These are phyloP conservation scores for Malassezia cuniculi DNA, from an alignment of 1,284 basidiomycete species.

Conservation along the genomic window DNA sequence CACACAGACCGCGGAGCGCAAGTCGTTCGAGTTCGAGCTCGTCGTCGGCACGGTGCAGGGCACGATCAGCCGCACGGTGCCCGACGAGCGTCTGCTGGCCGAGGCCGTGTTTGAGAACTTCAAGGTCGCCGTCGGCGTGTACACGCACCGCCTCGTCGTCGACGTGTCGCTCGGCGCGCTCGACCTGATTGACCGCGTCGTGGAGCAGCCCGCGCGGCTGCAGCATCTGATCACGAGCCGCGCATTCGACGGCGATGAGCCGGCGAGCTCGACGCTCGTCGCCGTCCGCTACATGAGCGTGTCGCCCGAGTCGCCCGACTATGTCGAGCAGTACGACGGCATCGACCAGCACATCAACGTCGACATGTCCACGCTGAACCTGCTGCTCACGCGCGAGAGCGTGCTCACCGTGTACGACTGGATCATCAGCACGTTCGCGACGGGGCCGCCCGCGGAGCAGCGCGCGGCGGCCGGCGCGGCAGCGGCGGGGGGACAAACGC, in stretches of 20 bases:
- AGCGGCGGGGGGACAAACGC: conserved; percentile 1
- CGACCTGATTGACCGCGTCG: conserved; percentile 53
- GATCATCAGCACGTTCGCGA: conserved; percentile 61
- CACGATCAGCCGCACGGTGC: conserved; percentile 60
- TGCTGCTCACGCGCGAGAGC: conserved; percentile 79
- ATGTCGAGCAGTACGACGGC: conserved; percentile 65
- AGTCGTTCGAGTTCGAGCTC: conserved; percentile 77
- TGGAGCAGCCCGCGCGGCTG: conserved; percentile 52
- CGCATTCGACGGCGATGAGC: conserved; percentile 2
- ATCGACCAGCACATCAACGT: conserved; percentile 80
- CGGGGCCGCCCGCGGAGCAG: neutral
- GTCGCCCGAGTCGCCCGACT: conserved; percentile 67
- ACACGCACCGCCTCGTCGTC: conserved; percentile 61
- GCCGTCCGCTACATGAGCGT: conserved; percentile 70
- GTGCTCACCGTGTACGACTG: conserved; percentile 88
- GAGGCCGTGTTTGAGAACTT: conserved; percentile 72
- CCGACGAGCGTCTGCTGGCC: conserved; percentile 60
- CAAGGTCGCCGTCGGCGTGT: conserved; percentile 30
- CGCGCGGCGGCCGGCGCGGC: conserved; percentile 9
- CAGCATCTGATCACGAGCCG: conserved; percentile 63
- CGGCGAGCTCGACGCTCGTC: conserved; percentile 55
- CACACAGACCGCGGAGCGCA: conserved; percentile 56
- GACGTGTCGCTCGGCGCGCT: conserved; percentile 62
- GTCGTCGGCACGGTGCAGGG: conserved; percentile 76
- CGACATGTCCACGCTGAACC: conserved; percentile 79